Evolutionary conservation across 1,284 basidiomycete genomes (phyloP).

Genomic region (Apiotrichum gamsii): DNA sequence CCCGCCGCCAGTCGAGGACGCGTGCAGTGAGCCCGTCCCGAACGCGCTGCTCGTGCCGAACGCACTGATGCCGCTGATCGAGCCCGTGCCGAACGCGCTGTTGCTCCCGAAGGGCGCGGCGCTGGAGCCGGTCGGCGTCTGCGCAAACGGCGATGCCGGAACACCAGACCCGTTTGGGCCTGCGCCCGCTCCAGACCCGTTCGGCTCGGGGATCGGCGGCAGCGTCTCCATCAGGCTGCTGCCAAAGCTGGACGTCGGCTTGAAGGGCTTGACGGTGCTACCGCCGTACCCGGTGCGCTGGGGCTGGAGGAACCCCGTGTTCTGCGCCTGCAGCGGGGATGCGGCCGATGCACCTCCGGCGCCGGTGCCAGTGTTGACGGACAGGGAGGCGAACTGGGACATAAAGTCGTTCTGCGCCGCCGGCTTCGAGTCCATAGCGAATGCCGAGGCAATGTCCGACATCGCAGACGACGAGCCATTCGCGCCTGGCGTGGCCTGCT

Average conservation of each 20-base stretch:
- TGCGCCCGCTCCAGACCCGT: slow-evolving; percentile 13
- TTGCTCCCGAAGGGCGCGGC: neutral
- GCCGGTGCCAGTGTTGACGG: slow-evolving; percentile 6
- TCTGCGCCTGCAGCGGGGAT: slow-evolving; percentile 12
- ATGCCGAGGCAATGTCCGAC: slow-evolving; percentile 41
- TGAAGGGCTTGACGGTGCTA: slow-evolving; percentile 69
- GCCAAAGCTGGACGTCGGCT: slow-evolving; percentile 83
- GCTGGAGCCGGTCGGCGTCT: neutral
- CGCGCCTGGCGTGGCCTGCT: neutral
- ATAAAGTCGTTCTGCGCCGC: slow-evolving; percentile 24
- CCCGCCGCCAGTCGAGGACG: neutral
- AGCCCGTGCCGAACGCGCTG: neutral
- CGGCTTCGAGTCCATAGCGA: slow-evolving; percentile 26
- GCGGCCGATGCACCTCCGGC: slow-evolving; percentile 17
- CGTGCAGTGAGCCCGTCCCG: too few species aligned
- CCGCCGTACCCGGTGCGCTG: slow-evolving; percentile 77
- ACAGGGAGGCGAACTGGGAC: slow-evolving; percentile 25
- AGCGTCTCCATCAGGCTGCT: slow-evolving; percentile 69
- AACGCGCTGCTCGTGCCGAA: too few species aligned
- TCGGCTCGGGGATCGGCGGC: slow-evolving; percentile 52
- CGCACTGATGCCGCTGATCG: too few species aligned
- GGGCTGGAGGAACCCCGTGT: slow-evolving; percentile 53
- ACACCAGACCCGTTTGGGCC: slow-evolving; percentile 20
- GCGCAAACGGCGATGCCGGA: neutral
- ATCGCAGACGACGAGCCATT: slow-evolving; percentile 21